phyloP scores from a whole-genome alignment of 345 rosid species.

The Populus euphratica region DNA sequence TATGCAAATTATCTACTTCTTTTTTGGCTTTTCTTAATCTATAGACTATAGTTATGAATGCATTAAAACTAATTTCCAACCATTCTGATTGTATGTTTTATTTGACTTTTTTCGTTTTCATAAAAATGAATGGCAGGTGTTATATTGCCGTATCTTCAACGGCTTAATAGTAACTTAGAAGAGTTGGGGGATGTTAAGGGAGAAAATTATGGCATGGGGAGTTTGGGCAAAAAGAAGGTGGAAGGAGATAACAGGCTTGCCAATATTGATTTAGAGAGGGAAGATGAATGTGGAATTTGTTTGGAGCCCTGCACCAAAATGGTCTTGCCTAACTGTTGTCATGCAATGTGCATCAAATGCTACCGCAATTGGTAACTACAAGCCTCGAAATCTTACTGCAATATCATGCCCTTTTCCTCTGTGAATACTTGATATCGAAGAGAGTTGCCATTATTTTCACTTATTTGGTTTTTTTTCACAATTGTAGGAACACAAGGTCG shows the following conservation, averaged over 20 bases:
- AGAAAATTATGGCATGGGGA: constrained; percentile 27
- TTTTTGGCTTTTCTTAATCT: not conserved
- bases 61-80: not conserved
- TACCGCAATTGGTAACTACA: constrained; percentile 74
- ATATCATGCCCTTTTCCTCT: not conserved
- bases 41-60: not conserved
- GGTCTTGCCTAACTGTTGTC: constrained; percentile 90
- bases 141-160: constrained; percentile 79
- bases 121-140: constrained; percentile 46
- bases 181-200: constrained; percentile 36
- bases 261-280: constrained; percentile 66
- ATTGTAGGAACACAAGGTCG: constrained; percentile 74
- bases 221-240: constrained; percentile 37
- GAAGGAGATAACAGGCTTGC: constrained; percentile 43
- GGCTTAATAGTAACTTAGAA: constrained; percentile 55
- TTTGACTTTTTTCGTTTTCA: not conserved
- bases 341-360: constrained; percentile 97
- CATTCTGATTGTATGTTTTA: not conserved
- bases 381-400: not conserved
- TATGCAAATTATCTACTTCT: constrained; percentile 22
- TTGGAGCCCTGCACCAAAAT: constrained; percentile 91
- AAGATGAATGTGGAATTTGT: constrained; percentile 97
- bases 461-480: constrained; percentile 4
- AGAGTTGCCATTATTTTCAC: not conserved
- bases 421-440: not conserved